Evolutionary conservation across 257 asterid species (phyloP).

Genomic region (Fraxinus excelsior): DNA sequence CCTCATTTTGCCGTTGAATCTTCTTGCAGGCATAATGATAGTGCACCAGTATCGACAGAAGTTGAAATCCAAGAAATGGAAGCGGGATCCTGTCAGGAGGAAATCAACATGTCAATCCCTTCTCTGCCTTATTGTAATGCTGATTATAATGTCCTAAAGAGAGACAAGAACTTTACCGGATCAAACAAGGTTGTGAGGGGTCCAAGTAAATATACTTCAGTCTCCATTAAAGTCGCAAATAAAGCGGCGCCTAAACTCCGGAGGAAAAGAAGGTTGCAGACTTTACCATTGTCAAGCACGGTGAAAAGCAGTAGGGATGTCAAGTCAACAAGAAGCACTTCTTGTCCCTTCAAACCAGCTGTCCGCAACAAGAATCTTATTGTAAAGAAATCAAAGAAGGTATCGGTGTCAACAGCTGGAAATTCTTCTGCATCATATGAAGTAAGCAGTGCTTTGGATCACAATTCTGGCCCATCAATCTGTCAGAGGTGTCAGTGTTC

Average conservation of each 20-base stretch:
- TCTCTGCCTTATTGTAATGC: constrained; percentile 26
- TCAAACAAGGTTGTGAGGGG: constrained; percentile 36
- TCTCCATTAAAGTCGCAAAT: constrained; percentile 41
- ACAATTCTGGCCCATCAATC: constrained; percentile 40
- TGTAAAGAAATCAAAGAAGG: constrained; percentile 59
- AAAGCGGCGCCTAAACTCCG: constrained; percentile 58
- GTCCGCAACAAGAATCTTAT: constrained; percentile 53
- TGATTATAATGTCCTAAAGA: constrained; percentile 29
- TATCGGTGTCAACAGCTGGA: constrained; percentile 27
- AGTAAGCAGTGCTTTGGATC: constrained; percentile 30
- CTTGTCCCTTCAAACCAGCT: constrained; percentile 63
- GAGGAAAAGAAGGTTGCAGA: constrained; percentile 55
- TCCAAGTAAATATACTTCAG: constrained; percentile 32
- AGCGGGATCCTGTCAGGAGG: constrained; percentile 29
- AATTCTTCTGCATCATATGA: constrained; percentile 29
- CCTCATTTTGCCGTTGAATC: constrained; percentile 22
- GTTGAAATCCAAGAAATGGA: constrained; percentile 30
- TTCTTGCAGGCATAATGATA: constrained; percentile 24
- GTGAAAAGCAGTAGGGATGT: constrained; percentile 51
- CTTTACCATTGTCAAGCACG: constrained; percentile 47
- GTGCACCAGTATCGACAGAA: constrained; percentile 28
- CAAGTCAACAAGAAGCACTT: constrained; percentile 43
- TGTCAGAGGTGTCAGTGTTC: constrained; percentile 89
- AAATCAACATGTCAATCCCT: constrained; percentile 28
- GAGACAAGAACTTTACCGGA: constrained; percentile 26